A percentile compares a stretch with the other conserved stretches of the same genome.
Conservation (phyloP, 2,329 filamentous ascomycete genomes). For the Ophiostoma tasmaniense region DNA sequence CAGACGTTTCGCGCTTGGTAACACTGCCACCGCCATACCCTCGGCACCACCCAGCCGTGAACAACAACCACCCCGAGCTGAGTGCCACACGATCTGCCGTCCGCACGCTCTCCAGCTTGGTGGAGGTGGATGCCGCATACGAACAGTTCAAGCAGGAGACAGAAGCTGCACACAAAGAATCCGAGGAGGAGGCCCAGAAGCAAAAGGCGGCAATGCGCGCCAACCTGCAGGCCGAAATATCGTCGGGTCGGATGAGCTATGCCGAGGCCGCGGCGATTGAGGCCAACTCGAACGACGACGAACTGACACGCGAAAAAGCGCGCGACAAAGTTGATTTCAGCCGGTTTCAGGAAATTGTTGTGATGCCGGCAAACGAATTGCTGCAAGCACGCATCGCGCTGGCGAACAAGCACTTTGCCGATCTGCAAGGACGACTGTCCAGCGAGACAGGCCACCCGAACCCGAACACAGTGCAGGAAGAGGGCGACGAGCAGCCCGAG, state of each 20-base stretch:
- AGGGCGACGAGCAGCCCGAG: constrained; percentile 91
- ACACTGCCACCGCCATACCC: constrained; percentile 92
- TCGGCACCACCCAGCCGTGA: constrained; percentile 87
- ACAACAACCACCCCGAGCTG: constrained; percentile 91
- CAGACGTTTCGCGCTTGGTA: constrained; percentile 80
- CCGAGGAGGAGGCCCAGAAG: constrained; percentile 40
- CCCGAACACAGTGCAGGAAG: constrained; percentile 82
- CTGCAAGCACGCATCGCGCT: constrained; percentile 66
- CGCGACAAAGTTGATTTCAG: constrained; percentile 74
- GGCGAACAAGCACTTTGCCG: constrained; percentile 68
- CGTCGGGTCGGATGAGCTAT: constrained; percentile 69
- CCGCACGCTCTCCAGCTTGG: constrained; percentile 62
- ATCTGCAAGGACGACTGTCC: constrained; percentile 63
- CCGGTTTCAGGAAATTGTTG: constrained; percentile 69
- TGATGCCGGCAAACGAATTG: constrained; percentile 75
- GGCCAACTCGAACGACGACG: constrained; percentile 61
- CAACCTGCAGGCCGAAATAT: constrained; percentile 72
- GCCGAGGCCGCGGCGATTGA: constrained; percentile 72
- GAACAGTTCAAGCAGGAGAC: constrained; percentile 49
- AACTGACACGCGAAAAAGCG: constrained; percentile 62
- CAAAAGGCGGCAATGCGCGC: constrained; percentile 57
- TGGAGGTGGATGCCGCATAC: constrained; percentile 62
- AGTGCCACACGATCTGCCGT: constrained; percentile 66
- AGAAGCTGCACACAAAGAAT: constrained; percentile 51
- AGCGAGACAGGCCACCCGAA: constrained; percentile 59